A percentile compares a stretch with the other conserved stretches of the same genome.
Evolutionary conservation across 805 yeast genomes (phyloP).

Genomic region (Torulaspora franciscae): DNA sequence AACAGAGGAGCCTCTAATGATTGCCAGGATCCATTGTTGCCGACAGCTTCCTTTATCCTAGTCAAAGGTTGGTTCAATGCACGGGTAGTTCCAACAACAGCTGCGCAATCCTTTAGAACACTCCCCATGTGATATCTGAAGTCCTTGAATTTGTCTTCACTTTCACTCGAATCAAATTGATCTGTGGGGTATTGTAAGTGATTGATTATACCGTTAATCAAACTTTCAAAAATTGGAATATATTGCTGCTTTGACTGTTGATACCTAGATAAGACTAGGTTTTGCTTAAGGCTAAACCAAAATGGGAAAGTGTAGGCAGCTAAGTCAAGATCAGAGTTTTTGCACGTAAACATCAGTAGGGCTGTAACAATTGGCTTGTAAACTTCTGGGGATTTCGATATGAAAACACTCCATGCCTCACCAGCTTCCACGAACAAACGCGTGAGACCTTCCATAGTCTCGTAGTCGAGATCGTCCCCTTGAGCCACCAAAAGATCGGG

Average conservation of each 20-base stretch:
- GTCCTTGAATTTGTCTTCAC: constrained; percentile 87
- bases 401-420: constrained; percentile 88
- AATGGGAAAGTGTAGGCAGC: constrained; percentile 88
- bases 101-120: constrained; percentile 92
- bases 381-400: constrained; percentile 64
- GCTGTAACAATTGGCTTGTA: constrained; percentile 73
- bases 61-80: constrained; percentile 69
- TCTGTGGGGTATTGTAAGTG: constrained; percentile 72
- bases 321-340: constrained; percentile 79
- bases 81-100: constrained; percentile 70
- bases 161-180: constrained; percentile 66
- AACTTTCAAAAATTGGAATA: constrained; percentile 22
- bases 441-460: constrained; percentile 62
- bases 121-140: constrained; percentile 97
- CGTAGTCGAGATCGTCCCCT: constrained; percentile 46
- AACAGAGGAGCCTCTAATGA: constrained; percentile 84
- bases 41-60: constrained; percentile 44
- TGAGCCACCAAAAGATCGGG: constrained; percentile 27
- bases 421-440: constrained; percentile 87
- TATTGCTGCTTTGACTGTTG: constrained; percentile 26
- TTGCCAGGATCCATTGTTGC: constrained; percentile 58
- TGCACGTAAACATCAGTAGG: constrained; percentile 62
- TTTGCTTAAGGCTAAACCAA: constrained; percentile 79
- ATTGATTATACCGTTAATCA: constrained; percentile 42
- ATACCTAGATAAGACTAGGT: constrained; percentile 38